Evolutionary conservation across 163 green algal species (phyloP).

Genomic region (Chlorella variabilis): DNA sequence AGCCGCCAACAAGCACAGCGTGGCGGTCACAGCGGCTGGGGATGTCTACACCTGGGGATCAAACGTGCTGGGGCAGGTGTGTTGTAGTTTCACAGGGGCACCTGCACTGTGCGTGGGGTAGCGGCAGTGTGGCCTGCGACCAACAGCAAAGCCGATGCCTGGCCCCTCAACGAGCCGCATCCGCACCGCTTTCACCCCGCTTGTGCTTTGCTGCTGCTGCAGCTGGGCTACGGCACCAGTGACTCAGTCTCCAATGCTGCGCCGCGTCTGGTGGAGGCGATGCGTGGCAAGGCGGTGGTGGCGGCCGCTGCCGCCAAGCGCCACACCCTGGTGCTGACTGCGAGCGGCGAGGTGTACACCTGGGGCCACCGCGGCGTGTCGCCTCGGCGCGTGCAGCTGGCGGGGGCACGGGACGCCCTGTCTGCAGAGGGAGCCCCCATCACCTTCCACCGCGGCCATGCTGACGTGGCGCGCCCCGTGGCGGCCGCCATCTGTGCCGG

Average conservation of each 20-base stretch:
- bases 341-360: slow-evolving; percentile 78
- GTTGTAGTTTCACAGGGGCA: too few relatives aligned
- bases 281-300: slow-evolving; percentile 66
- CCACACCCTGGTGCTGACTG: slow-evolving; percentile 78
- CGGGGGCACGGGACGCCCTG: slow-evolving; percentile 38
- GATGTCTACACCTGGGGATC: slow-evolving; percentile 84
- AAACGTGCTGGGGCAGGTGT: slow-evolving; percentile 26
- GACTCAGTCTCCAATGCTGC: slow-evolving; percentile 77
- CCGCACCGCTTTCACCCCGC: too few relatives aligned
- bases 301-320: slow-evolving; percentile 71
- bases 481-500: slow-evolving; percentile 73
- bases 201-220: too few relatives aligned
- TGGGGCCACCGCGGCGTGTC: slow-evolving; percentile 84
- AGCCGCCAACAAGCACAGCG: slow-evolving; percentile 87
- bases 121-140: neutral
- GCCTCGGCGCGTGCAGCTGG: slow-evolving; percentile 71
- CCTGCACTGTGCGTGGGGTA: too few relatives aligned
- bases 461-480: slow-evolving; percentile 69
- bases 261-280: slow-evolving; percentile 83
- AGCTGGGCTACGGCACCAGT: slow-evolving; percentile 91
- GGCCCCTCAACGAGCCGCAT: too few relatives aligned
- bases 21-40: slow-evolving; percentile 65
- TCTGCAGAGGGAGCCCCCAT: slow-evolving; percentile 44
- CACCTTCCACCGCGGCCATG: slow-evolving; percentile 78
- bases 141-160: too few relatives aligned